Conservation (phyloP, 2,329 filamentous ascomycete genomes). For the Aspergillus alliaceus region DNA sequence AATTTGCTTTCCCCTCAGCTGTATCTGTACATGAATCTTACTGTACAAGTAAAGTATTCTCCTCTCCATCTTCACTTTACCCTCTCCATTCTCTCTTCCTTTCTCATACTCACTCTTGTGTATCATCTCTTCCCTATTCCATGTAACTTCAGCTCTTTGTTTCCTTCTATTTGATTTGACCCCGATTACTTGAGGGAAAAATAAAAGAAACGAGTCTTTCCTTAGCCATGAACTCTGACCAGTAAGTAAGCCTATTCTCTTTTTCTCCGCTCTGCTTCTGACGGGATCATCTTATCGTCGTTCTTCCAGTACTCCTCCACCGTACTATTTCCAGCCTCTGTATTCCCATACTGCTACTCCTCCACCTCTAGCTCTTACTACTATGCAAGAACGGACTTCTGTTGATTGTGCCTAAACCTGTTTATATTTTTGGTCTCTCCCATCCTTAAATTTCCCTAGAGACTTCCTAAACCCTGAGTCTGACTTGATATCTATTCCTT, state of each 20-base stretch:
- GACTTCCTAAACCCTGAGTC: too few relatives aligned
- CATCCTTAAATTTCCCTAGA: neutral
- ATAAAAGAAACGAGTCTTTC: neutral
- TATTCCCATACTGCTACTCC: slow-evolving; percentile 10
- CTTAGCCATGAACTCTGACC: slow-evolving; percentile 20
- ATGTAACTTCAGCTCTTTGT: slow-evolving; percentile 5
- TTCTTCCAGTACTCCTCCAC: slow-evolving; percentile 17
- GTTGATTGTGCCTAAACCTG: slow-evolving; percentile 25
- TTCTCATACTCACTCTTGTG: slow-evolving; percentile 9
- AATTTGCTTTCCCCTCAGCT: slow-evolving; percentile 8
- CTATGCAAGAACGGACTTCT: slow-evolving; percentile 19
- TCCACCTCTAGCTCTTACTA: slow-evolving; percentile 3
- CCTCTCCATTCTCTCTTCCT: slow-evolving; percentile 15
- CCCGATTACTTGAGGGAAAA: neutral
- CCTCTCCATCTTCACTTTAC: slow-evolving; percentile 2
- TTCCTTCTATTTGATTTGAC: neutral
- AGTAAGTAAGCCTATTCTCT: slow-evolving; percentile 24
- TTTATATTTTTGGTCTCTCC: slow-evolving; percentile 16
- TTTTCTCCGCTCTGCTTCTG: slow-evolving; percentile 18
- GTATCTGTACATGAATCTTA: neutral
- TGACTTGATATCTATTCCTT: neutral
- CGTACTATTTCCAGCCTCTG: slow-evolving; percentile 24
- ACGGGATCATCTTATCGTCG: slow-evolving; percentile 20
- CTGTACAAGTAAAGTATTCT: slow-evolving; percentile 2
- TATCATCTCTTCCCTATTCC: neutral